phyloP scores from a whole-genome alignment of 306 rosid genomes.

The Quercus robur region DNA sequence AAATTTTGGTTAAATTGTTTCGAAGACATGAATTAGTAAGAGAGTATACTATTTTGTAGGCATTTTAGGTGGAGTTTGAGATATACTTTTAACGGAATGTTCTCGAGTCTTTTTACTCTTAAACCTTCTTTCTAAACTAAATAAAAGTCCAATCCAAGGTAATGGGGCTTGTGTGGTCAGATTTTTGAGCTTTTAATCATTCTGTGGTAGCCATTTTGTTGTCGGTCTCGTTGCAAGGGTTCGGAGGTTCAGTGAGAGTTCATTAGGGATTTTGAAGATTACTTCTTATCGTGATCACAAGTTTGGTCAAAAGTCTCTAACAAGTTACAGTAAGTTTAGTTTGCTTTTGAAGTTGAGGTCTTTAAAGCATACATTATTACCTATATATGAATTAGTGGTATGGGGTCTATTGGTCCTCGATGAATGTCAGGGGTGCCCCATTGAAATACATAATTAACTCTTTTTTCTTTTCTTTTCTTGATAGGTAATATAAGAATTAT shows the following conservation, averaged over 20 bases:
- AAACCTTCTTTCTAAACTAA: too few species aligned
- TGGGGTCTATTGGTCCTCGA: neutral
- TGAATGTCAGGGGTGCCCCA: neutral
- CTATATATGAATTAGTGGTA: neutral
- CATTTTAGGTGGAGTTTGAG: too few species aligned
- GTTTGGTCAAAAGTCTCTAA: slow-evolving; percentile 9
- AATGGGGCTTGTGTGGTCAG: slow-evolving; percentile 27
- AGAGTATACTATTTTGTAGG: too few species aligned
- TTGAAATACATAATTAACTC: neutral
- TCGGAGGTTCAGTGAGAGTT: slow-evolving; percentile 26
- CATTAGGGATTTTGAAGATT: slow-evolving; percentile 28
- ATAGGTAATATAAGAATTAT: too few species aligned
- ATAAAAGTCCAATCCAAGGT: neutral
- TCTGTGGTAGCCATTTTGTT: slow-evolving; percentile 29
- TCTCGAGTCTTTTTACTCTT: too few species aligned
- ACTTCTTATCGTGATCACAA: slow-evolving; percentile 26
- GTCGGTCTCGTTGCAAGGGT: slow-evolving; percentile 19
- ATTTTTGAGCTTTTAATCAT: slow-evolving; percentile 34
- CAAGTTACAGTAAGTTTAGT: neutral
- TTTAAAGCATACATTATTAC: neutral
- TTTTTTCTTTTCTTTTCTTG: too few species aligned
- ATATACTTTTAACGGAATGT: too few species aligned
- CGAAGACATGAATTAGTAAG: too few species aligned
- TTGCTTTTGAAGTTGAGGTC: neutral
- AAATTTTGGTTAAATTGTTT: too few species aligned